Evolutionary conservation across 169 alveolate genomes (phyloP).

Genomic region (Plasmodium malariae): DNA sequence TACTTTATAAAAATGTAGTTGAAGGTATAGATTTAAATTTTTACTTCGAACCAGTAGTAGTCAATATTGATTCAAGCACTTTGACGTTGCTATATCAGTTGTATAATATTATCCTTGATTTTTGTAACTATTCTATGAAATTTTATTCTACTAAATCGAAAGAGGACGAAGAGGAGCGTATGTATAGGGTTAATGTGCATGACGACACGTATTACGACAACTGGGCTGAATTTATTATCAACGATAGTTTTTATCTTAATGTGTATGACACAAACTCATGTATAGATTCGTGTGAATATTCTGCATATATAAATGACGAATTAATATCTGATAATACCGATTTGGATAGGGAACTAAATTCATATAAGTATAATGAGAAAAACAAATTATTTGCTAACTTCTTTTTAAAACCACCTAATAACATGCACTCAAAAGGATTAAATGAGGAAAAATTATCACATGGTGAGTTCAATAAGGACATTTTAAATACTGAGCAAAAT

Average conservation of each 20-base stretch:
- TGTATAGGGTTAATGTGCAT: neutral
- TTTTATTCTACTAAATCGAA: slow-evolving; percentile 28
- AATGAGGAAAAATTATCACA: too few species aligned
- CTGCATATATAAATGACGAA: neutral
- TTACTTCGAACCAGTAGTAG: slow-evolving; percentile 45
- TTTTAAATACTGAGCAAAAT: neutral
- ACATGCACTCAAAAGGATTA: neutral
- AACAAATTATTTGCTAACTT: slow-evolving; percentile 27
- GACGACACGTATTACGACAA: slow-evolving; percentile 2
- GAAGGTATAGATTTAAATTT: slow-evolving; percentile 58
- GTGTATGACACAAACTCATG: slow-evolving; percentile 7
- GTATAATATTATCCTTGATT: slow-evolving; percentile 39
- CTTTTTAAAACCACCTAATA: neutral
- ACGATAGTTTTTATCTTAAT: slow-evolving; percentile 42
- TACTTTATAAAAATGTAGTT: slow-evolving; percentile 25
- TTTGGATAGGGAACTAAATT: neutral
- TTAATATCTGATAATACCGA: slow-evolving; percentile 4
- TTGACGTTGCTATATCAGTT: slow-evolving; percentile 62
- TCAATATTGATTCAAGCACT: slow-evolving; percentile 63
- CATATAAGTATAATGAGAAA: neutral
- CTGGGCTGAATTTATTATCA: slow-evolving; percentile 7
- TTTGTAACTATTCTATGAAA: slow-evolving; percentile 26
- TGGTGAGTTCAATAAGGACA: too few species aligned
- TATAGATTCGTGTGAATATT: slow-evolving; percentile 8
- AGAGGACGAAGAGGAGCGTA: slow-evolving; percentile 27